Evolutionary conservation across 352 stramenopile species (phyloP).

Genomic region (Halophytophthora batemanensis): DNA sequence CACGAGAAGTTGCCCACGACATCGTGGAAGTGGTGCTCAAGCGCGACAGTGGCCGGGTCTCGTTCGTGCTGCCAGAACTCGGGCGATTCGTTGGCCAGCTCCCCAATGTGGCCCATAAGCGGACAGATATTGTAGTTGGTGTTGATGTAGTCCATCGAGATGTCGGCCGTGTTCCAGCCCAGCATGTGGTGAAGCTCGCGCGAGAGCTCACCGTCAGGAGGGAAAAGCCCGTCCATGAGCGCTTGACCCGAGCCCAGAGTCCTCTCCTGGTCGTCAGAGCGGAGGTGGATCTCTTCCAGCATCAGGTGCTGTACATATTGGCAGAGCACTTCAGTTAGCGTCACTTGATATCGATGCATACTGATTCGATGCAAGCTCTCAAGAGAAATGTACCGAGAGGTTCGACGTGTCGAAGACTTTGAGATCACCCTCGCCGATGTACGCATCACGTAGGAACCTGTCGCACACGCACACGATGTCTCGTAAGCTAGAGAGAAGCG

Average conservation of each 20-base stretch:
- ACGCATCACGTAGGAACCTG: slow-evolving; percentile 65
- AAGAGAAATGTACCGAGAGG: slow-evolving; percentile 44
- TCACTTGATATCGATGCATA: not conserved
- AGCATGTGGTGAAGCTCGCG: slow-evolving; percentile 61
- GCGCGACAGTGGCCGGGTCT: slow-evolving; percentile 40
- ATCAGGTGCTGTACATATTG: slow-evolving; percentile 29
- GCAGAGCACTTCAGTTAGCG: not conserved
- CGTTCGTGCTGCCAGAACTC: slow-evolving; percentile 51
- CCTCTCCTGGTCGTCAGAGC: slow-evolving; percentile 82
- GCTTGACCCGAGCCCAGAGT: slow-evolving; percentile 82
- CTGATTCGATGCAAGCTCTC: not conserved
- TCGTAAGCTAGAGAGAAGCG: not conserved
- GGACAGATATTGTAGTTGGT: slow-evolving; percentile 77
- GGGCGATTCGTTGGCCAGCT: slow-evolving; percentile 53
- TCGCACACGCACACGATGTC: not conserved
- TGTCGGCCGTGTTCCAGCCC: slow-evolving; percentile 73
- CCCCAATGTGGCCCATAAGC: slow-evolving; percentile 65
- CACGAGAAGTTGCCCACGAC: slow-evolving; percentile 81
- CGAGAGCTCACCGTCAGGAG: slow-evolving; percentile 43
- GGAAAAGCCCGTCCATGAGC: slow-evolving; percentile 77
- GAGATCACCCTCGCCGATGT: slow-evolving; percentile 64
- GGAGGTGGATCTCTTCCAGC: slow-evolving; percentile 64
- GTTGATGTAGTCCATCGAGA: slow-evolving; percentile 78
- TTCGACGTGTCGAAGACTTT: slow-evolving; percentile 71
- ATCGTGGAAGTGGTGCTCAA: slow-evolving; percentile 56